Conservation (phyloP, 2,329 filamentous ascomycete genomes). For the Arthrobotrys sinensis region DNA sequence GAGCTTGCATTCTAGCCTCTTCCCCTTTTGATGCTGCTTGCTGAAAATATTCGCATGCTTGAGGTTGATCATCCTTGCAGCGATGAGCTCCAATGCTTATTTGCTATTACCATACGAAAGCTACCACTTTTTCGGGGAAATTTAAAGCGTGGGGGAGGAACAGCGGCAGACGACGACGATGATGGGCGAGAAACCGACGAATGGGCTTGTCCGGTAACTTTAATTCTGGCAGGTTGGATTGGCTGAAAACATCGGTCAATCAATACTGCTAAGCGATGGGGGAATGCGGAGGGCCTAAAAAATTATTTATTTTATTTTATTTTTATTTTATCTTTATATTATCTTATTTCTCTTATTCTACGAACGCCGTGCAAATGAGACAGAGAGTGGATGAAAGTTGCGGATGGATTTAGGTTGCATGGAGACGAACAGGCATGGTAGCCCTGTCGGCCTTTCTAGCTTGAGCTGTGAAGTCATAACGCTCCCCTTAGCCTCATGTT, state of each 20-base stretch:
- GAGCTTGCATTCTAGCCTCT: constrained; percentile 18
- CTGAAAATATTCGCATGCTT: background rate
- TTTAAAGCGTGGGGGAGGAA: constrained; percentile 31
- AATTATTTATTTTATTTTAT: background rate
- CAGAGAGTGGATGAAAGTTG: background rate
- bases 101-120: background rate
- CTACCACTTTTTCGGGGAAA: background rate
- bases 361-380: background rate
- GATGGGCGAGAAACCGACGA: background rate
- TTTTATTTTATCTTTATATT: background rate
- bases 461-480: constrained; percentile 40
- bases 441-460: constrained; percentile 25
- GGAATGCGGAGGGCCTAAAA: background rate
- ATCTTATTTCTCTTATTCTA: background rate
- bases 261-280: background rate
- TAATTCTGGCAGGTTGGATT: too few relatives aligned
- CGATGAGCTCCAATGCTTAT: constrained; percentile 48
- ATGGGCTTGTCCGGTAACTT: too few relatives aligned
- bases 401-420: constrained; percentile 19
- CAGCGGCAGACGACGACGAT: background rate
- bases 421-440: constrained; percentile 35
- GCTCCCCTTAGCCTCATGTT: constrained; percentile 9
- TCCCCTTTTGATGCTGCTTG: background rate
- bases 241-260: too few relatives aligned
- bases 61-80: constrained; percentile 10